These are phyloP conservation scores for Circinella minor DNA, from an alignment of 371 early-diverging fungal species.

Conservation along the genomic window DNA sequence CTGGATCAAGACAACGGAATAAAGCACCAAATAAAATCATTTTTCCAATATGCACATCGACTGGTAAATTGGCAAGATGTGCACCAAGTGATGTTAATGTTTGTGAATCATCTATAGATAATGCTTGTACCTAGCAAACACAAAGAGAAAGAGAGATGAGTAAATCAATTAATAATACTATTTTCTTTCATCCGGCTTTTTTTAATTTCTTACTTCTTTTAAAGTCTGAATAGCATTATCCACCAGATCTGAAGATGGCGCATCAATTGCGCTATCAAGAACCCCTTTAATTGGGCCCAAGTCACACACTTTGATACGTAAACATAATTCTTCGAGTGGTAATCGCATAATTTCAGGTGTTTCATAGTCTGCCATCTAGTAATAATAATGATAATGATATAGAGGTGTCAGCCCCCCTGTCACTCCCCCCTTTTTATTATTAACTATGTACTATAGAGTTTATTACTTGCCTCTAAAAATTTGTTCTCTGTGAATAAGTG, in stretches of 20 bases:
- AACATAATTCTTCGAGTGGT: slow-evolving; percentile 81
- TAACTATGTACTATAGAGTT: too few relatives aligned
- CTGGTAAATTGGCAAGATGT: slow-evolving; percentile 85
- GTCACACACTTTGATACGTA: slow-evolving; percentile 76
- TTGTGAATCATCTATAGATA: slow-evolving; percentile 47
- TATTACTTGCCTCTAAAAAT: slow-evolving; percentile 53
- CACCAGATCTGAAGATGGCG: slow-evolving; percentile 76
- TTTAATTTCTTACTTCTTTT: slow-evolving; percentile 47
- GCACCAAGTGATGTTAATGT: slow-evolving; percentile 88
- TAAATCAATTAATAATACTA: neutral
- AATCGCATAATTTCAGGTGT: slow-evolving; percentile 83
- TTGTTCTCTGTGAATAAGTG: slow-evolving; percentile 65
- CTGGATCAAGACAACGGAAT: slow-evolving; percentile 81
- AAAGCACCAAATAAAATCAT: slow-evolving; percentile 85
- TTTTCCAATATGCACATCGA: slow-evolving; percentile 89
- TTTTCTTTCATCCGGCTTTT: neutral
- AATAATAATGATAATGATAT: neutral
- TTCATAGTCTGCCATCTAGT: slow-evolving; percentile 67
- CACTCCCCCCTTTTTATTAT: too few relatives aligned
- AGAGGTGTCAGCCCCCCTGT: too few relatives aligned
- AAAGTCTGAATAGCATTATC: slow-evolving; percentile 65
- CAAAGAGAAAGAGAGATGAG: neutral
- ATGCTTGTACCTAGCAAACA: slow-evolving; percentile 45
- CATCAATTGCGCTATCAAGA: slow-evolving; percentile 73
- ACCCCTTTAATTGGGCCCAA: slow-evolving; percentile 63